Evolutionary conservation across 73 alveolate species (phyloP), one percentile per base, ranked within the genome.

Genomic region (Vitrella brassicaformis): DNA sequence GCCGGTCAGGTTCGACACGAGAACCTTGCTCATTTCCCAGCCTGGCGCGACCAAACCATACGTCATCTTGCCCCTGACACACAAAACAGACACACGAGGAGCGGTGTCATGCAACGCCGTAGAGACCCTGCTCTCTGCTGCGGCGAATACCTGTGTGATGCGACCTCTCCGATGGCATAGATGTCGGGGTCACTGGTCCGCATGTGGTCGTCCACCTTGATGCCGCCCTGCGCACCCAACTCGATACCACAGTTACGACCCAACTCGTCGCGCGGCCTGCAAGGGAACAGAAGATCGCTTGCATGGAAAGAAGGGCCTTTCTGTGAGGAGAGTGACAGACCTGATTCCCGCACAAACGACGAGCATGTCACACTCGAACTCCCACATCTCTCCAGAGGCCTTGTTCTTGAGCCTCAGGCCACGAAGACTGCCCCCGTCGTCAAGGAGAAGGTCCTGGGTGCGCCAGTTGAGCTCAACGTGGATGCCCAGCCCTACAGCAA

Each of bases 221-320:
- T 74, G 66, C 81, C 81, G 47, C 72, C 78, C 28, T 64, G 70
- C 25, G 66, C 47, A 10, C 84, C 84, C 69, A 77, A 30, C 39
- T 68, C 73, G 56, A 77, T 28, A 27, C 31, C 78, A 47, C 78
- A 68, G 27, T 10, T 30, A 28, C 78, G 46, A 27, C 78, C 84
- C 47, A 77, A 67, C 68, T 77, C 84, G 29, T 77, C 84, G 27
- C 78, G 71, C 27, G 84, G 84, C 28, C 82, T 68, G n/a, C n/a
- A n/a, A n/a, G n/a, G n/a, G n/a, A n/a, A n/a, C n/a, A n/a, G n/a
- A n/a, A n/a, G n/a, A n/a, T n/a, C n/a, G n/a, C n/a, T n/a, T n/a
- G n/a, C n/a, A n/a, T n/a, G n/a, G n/a, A n/a, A n/a, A n/a, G n/a
- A n/a, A n/a, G n/a, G n/a, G n/a, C n/a, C n/a, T n/a, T n/a, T n/a